Conservation (phyloP, 768 basidiomycete species). For the Fistulinella prunicolor region DNA sequence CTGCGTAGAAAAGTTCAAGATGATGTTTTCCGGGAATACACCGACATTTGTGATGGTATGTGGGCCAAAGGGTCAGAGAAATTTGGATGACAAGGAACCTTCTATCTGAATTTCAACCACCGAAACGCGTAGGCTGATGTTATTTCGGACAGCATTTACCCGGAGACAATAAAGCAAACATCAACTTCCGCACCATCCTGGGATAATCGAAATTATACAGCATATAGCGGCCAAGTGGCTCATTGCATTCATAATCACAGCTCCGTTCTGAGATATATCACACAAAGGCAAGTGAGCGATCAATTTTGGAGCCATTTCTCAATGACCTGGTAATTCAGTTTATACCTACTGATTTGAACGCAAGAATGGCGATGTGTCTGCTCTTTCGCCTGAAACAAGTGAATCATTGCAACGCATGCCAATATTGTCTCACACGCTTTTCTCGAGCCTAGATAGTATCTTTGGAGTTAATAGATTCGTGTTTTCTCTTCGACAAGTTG, state of each 20-base stretch:
- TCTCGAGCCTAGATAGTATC: conserved; percentile 79
- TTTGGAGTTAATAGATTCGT: conserved; percentile 75
- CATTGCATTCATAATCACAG: conserved; percentile 31
- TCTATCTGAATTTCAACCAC: conserved; percentile 1
- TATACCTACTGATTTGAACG: conserved; percentile 90
- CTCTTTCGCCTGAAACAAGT: conserved; percentile 74
- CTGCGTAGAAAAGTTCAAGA: conserved; percentile 96
- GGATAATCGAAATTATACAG: conserved; percentile 14
- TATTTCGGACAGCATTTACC: conserved; percentile 3
- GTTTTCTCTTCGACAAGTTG: conserved; percentile 91
- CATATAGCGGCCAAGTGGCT: conserved; percentile 18
- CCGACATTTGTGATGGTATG: conserved; percentile 92
- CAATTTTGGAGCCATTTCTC: conserved; percentile 67
- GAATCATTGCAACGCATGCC: conserved; percentile 3
- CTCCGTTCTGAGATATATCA: conserved; percentile 23
- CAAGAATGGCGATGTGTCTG: conserved; percentile 88
- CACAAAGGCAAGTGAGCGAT: conserved; percentile 15
- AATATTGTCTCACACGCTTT: conserved; percentile 57
- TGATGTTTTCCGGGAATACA: conserved; percentile 96
- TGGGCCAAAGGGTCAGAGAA: conserved; percentile 44
- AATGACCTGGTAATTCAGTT: conserved; percentile 57
- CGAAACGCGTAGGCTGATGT: conserved; percentile 6
- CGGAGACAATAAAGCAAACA: conserved; percentile 8
- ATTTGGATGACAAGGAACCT: conserved; percentile 56
- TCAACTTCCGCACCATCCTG: conserved; percentile 19